Evolutionary conservation across 2,329 filamentous ascomycete genomes (phyloP).

Genomic region (Ophiostoma triangulosporum): DNA sequence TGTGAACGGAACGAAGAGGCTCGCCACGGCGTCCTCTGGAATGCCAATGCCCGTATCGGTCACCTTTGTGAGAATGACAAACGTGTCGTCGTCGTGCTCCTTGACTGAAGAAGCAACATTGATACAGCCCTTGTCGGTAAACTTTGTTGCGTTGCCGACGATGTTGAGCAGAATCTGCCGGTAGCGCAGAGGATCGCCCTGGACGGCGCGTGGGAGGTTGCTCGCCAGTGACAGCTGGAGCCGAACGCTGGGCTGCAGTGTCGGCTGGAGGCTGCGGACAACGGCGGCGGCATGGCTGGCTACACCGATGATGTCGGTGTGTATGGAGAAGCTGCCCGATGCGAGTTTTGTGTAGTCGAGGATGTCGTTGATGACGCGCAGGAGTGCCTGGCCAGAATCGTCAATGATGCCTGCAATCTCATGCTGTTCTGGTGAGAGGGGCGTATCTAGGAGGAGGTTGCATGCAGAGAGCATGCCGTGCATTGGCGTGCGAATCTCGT

Average conservation of each 20-base stretch:
- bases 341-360: slow-evolving; percentile 53
- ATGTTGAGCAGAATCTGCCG: slow-evolving; percentile 51
- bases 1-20: slow-evolving; percentile 86
- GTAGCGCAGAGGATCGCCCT: slow-evolving; percentile 45
- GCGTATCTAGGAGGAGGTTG: slow-evolving; percentile 40
- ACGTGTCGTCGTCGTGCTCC: slow-evolving; percentile 28
- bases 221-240: slow-evolving; percentile 31
- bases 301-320: slow-evolving; percentile 37
- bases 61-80: slow-evolving; percentile 42
- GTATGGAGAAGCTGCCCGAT: slow-evolving; percentile 45
- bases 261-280: slow-evolving; percentile 33
- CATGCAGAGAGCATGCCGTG: slow-evolving; percentile 49
- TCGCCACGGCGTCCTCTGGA: slow-evolving; percentile 40
- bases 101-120: slow-evolving; percentile 28
- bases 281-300: slow-evolving; percentile 32
- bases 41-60: slow-evolving; percentile 75
- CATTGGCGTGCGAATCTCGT: slow-evolving; percentile 52
- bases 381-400: slow-evolving; percentile 42
- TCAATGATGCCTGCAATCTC: slow-evolving; percentile 44
- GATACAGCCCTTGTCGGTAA: slow-evolving; percentile 43
- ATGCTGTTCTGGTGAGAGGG: slow-evolving; percentile 37
- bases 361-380: slow-evolving; percentile 52
- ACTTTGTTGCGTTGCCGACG: slow-evolving; percentile 47
- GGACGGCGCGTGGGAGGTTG: slow-evolving; percentile 33
- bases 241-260: slow-evolving; percentile 31